Evolutionary conservation across 768 basidiomycete species (phyloP), one percentile per base, ranked within the genome.

Genomic region (Exsudoporus frostii): DNA sequence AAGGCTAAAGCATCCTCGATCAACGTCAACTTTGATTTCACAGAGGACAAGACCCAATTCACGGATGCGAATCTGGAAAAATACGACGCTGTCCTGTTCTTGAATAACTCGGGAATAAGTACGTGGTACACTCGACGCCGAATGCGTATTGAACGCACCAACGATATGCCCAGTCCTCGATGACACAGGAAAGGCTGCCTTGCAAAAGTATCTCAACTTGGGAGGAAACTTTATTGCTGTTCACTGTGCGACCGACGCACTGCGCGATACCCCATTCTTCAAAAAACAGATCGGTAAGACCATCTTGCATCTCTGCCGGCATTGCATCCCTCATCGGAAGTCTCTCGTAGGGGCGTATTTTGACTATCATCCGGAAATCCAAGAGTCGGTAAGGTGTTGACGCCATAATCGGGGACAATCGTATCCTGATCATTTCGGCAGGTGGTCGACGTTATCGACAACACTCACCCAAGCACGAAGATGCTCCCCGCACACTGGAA

Each of bases 151-250:
- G 17, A n/a, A 45, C 32, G 27, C n/a, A 58, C 39, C 53, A 8
- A 47, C 22, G 5, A 43, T 15, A 7, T 19, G 7, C 24, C 54
- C 40, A 56, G 86, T 90, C 38, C 77, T 90, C 27, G 82, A 85
- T 60, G 73, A 74, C 19, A 52, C 70, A 6, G 84, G 85, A 22
- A 81, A 85, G 62, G 68, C 72, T 1, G 86, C 87, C 1, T 76
- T 90, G 50, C 79, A 85, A 54, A 78, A 62, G 13, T 90, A 85
- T 67, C 70, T 90, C 39, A 78, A 86, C 59, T 64, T 71, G 2
- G 88, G 88, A 51, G 89, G 89, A 1, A 86, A 82, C 52, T 88
- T 87, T 56, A 73, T 87, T 36, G 88, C 78, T 2, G 73, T 90
- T 30, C 88, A 90, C 65, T 77, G 84, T 41, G 80, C 84, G 8